Base-by-base conservation (phyloP, 306 rosid species). In the Senna siamea region DNA sequence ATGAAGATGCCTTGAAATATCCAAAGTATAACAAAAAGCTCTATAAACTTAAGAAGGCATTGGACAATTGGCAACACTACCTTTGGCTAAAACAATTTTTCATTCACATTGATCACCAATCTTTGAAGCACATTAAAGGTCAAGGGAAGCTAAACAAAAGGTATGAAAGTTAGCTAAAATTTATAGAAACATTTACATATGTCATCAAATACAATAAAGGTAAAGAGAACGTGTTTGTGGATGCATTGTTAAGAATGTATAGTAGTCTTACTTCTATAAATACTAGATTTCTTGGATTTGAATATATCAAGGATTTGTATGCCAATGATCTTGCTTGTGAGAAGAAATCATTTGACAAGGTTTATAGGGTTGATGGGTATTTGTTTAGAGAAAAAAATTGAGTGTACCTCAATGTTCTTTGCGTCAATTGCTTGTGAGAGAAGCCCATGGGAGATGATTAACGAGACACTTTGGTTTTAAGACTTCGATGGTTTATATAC, bases 91-190 rank as follows among this genome's bases (percentile, higher is more conserved):
- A 28, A 11, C 38, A 57, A 57, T 57, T 57, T 26, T 3, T 57
- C 17, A 28, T 57, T 57, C 15, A 57, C 17, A 28, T 4, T 12
- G 3, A 57, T 57, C 10, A 28, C 26, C 18, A 57, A 32, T 5
- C 64, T 11, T 32, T 57, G 34, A 57, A 57, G 64, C 38, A 23
- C n/a, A n/a, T n/a, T n/a, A n/a, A n/a, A n/a, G n/a, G n/a, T n/a
- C n/a, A n/a, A n/a, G n/a, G n/a, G n/a, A 55, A 55, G 0, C 35
- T 56, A 0, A 22, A 6, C n/a, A 26, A 22, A 26, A 56, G 38
- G 63, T 37, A 56, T 56, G 35, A 6, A 1, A 48, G 19, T 0
- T 2, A n/a, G 20, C 0, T 12, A 6, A 14, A 23, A 10, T 58
- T 59, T 1, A 59, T 26, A 4, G 65, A 59, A 2, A 6, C 37